A percentile compares a stretch with the other conserved stretches of the same genome.
Conservation (phyloP, 2,329 filamentous ascomycete genomes). For the Exserohilum rostratum region DNA sequence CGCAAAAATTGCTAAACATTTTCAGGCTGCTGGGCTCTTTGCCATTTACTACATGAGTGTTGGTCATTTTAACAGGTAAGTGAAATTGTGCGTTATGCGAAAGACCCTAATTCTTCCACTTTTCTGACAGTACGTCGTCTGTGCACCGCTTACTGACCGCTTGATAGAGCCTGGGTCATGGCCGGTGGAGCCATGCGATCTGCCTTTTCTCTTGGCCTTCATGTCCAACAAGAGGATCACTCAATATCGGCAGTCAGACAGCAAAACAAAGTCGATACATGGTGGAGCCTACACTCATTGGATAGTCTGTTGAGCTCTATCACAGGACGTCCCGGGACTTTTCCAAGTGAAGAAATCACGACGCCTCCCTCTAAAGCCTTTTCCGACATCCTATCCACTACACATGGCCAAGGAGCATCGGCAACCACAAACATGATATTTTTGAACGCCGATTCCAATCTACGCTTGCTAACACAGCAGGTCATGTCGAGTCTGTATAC, state of each 20-base stretch:
- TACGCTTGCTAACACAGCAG: constrained; percentile 13
- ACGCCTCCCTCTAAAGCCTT: constrained; percentile 25
- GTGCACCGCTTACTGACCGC: not conserved
- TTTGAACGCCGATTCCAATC: constrained; percentile 8
- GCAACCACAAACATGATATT: not conserved
- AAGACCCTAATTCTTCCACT: not conserved
- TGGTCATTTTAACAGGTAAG: constrained; percentile 40
- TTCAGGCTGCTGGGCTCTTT: constrained; percentile 34
- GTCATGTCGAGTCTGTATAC: constrained; percentile 36
- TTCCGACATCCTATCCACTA: not conserved
- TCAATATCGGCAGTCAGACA: constrained; percentile 21
- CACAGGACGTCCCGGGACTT: constrained; percentile 44
- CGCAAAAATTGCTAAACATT: not conserved
- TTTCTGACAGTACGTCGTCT: not conserved
- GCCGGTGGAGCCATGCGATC: constrained; percentile 41
- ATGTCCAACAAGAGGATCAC: constrained; percentile 36
- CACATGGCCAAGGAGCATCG: not conserved
- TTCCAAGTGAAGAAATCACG: constrained; percentile 36
- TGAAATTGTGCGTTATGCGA: not conserved
- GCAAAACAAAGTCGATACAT: constrained; percentile 41
- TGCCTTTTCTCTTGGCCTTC: constrained; percentile 40
- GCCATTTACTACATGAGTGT: constrained; percentile 45
- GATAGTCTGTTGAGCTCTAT: constrained; percentile 43
- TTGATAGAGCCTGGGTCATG: constrained; percentile 40
- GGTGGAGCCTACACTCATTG: constrained; percentile 45